phyloP scores from a whole-genome alignment of 495 filamentous ascomycete species.

The Penicillium daleae region DNA sequence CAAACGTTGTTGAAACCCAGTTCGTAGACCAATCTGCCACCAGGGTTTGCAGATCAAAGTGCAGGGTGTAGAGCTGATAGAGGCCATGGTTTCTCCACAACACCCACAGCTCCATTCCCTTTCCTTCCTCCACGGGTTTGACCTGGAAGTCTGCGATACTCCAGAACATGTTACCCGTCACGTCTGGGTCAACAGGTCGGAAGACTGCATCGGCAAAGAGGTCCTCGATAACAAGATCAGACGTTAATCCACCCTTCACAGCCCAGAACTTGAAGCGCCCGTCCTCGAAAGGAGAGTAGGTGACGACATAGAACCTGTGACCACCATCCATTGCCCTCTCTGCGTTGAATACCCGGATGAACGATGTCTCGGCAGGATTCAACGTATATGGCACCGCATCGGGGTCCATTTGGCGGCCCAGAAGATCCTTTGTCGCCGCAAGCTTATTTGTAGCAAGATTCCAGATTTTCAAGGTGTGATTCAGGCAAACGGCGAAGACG shows the following conservation, averaged over 20 bases:
- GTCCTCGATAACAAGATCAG: conserved; percentile 68
- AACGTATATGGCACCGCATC: conserved; percentile 72
- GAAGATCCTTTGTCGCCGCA: conserved; percentile 71
- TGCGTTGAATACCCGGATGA: conserved; percentile 72
- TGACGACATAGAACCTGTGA: conserved; percentile 73
- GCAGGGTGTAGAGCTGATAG: conserved; percentile 71
- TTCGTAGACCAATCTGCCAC: conserved; percentile 62
- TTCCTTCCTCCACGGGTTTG: conserved; percentile 53
- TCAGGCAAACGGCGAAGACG: conserved; percentile 82
- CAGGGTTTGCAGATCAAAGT: conserved; percentile 57
- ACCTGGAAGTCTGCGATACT: conserved; percentile 83
- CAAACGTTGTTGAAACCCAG: conserved; percentile 74
- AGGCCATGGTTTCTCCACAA: conserved; percentile 84
- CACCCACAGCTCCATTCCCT: conserved; percentile 74
- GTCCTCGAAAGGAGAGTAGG: conserved; percentile 83
- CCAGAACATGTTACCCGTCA: conserved; percentile 79
- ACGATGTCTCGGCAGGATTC: conserved; percentile 69
- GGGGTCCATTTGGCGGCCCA: conserved; percentile 56
- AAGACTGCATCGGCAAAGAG: conserved; percentile 64
- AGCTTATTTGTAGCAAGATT: conserved; percentile 74
- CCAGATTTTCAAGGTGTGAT: conserved; percentile 88
- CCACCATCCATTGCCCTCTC: conserved; percentile 54
- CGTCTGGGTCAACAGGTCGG: conserved; percentile 67
- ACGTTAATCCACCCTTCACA: conserved; percentile 64
- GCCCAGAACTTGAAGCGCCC: conserved; percentile 97